These are phyloP conservation scores for Coemansia nantahalensis DNA, from an alignment of 192 early-diverging fungal genomes.

Conservation along the genomic window DNA sequence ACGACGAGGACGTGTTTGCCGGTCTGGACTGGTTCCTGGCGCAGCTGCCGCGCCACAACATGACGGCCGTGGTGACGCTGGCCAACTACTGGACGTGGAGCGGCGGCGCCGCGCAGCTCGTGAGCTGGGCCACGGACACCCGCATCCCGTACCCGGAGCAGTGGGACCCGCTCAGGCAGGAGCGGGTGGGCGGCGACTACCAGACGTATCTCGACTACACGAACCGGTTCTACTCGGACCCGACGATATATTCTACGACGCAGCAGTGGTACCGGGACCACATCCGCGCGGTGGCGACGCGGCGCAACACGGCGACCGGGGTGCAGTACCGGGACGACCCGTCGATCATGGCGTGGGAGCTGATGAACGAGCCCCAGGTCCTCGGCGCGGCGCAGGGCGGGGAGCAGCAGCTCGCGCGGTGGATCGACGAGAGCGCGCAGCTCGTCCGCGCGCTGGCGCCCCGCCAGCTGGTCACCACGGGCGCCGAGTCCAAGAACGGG, in stretches of 20 bases:
- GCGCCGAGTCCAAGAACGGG: slow-evolving; percentile 63
- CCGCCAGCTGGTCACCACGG: slow-evolving; percentile 60
- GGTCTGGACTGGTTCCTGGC: slow-evolving; percentile 67
- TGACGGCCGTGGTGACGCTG: slow-evolving; percentile 59
- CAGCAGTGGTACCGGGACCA: slow-evolving; percentile 54
- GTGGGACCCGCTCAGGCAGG: slow-evolving; percentile 32
- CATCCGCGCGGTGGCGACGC: slow-evolving; percentile 41
- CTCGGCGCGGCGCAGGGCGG: slow-evolving; percentile 8
- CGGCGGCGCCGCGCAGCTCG: slow-evolving; percentile 63
- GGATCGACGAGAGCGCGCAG: slow-evolving; percentile 55
- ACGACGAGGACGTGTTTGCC: slow-evolving; percentile 56
- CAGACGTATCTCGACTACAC: slow-evolving; percentile 52
- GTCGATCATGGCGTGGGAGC: slow-evolving; percentile 65
- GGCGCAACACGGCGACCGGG: slow-evolving; percentile 55
- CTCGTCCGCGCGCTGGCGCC: slow-evolving; percentile 54
- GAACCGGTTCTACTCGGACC: slow-evolving; percentile 53
- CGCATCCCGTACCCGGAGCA: slow-evolving; percentile 60
- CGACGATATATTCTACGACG: slow-evolving; percentile 4
- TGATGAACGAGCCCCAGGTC: slow-evolving; percentile 68
- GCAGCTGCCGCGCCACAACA: slow-evolving; percentile 51
- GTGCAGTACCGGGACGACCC: slow-evolving; percentile 57
- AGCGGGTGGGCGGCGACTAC: slow-evolving; percentile 28
- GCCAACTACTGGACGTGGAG: slow-evolving; percentile 74
- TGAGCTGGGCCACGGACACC: slow-evolving; percentile 57
- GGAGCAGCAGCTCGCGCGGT: slow-evolving; percentile 27